Base-by-base conservation (phyloP, 192 early-diverging fungal species). In the Blastocladiella britannica region DNA sequence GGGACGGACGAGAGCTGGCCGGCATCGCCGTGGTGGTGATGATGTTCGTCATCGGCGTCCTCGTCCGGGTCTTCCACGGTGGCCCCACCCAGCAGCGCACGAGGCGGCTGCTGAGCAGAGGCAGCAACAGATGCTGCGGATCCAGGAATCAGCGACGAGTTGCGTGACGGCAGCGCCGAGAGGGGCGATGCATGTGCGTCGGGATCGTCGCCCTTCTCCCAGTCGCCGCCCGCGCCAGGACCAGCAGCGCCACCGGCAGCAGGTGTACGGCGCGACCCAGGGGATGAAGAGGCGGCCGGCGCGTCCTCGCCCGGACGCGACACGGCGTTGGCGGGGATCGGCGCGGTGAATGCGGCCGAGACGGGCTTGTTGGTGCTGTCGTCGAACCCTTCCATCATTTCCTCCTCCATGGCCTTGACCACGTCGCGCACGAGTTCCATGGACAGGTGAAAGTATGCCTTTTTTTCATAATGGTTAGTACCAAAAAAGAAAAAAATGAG, bases 391-490 rank as follows among this genome's bases (percentile, higher is more conserved):
- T 87, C 80, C 73, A 93, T 82, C 66, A 94, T 78, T 29, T 84
- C 87, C 53, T 85, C 84, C 57, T 95, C 91, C 70, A 89, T 84
- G 0, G 83, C 76, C 52, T 84, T 88, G 6, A 93, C 88, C 58
- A 89, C 83, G 62, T 86, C 89, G 7, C 83, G 72, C 4, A 95
- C 87, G 25, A 93, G 72, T 56, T 89, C 86, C 78, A 87, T 89
- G 3, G 84, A 87, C 0, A 91, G 70, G 61, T 88, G 80, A 53
- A 91, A 85, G 59, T 93, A 95, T 6, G 93, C 83, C 64, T n/a
- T n/a, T n/a, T n/a, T n/a, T n/a, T n/a, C n/a, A n/a, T n/a, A n/a
- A n/a, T n/a, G n/a, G n/a, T n/a, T n/a, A n/a, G n/a, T n/a, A n/a
- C n/a, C n/a, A n/a, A n/a, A n/a, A n/a, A n/a, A n/a, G n/a, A n/a